Conservation (phyloP, 768 basidiomycete genomes). For the Boletus rubroflammeus region DNA sequence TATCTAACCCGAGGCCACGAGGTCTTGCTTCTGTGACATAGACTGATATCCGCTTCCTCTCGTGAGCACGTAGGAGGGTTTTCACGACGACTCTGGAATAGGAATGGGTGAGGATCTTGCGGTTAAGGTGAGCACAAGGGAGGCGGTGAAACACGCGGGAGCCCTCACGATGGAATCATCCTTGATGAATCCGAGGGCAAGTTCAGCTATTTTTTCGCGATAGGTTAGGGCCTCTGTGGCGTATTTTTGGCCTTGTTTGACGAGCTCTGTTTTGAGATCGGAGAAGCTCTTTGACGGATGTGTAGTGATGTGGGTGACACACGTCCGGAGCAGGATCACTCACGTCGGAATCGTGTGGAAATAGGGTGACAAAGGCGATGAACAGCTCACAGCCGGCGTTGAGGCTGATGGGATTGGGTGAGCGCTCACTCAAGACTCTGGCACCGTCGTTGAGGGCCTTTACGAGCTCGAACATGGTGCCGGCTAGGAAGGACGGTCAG, state of each 20-base stretch:
- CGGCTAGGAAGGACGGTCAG: constrained; percentile 45
- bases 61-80: constrained; percentile 85
- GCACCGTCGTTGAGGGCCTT: constrained; percentile 78
- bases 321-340: constrained; percentile 30
- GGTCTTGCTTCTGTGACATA: constrained; percentile 97
- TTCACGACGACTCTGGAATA: constrained; percentile 96
- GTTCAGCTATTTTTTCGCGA: constrained; percentile 83
- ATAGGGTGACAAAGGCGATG: constrained; percentile 82
- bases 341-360: constrained; percentile 79
- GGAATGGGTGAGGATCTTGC: constrained; percentile 92
- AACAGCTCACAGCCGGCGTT: constrained; percentile 91
- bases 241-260: constrained; percentile 77
- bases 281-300: constrained; percentile 61
- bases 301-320: constrained; percentile 3
- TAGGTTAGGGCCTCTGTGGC: constrained; percentile 77
- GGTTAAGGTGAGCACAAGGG: constrained; percentile 12
- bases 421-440: constrained; percentile 53
- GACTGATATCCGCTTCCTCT: constrained; percentile 91
- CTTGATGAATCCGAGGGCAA: constrained; percentile 89
- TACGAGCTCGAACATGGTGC: constrained; percentile 91
- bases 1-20: constrained; percentile 75
- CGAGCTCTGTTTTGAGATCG: constrained; percentile 78
- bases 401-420: constrained; percentile 76
- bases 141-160: constrained; percentile 16
- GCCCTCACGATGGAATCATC: constrained; percentile 82